Percentiles rank a stretch among this genome's conserved stretches.
Conservation (phyloP, 2,329 filamentous ascomycete species). For the Daldinia sp. region DNA sequence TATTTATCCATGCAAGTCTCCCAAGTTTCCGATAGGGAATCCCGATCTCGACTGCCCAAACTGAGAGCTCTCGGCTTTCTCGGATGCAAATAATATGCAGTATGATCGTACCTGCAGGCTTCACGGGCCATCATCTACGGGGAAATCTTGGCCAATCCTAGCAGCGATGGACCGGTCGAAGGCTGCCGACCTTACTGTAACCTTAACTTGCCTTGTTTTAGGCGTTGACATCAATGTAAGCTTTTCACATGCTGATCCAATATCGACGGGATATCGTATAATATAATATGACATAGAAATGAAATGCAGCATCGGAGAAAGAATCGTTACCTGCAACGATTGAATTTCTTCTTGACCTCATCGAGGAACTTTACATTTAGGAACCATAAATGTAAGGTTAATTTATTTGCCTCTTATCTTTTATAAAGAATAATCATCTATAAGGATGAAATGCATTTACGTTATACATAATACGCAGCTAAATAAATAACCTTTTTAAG, state of each 20-base stretch:
- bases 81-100: constrained; percentile 8
- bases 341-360: too few species aligned
- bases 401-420: neutral
- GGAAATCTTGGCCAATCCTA: constrained; percentile 25
- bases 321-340: too few species aligned
- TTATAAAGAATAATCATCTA: neutral
- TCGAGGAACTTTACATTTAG: too few species aligned
- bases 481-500: constrained; percentile 24
- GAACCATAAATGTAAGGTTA: neutral
- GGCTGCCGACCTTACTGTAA: constrained; percentile 13
- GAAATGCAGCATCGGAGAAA: neutral
- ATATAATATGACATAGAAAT: neutral
- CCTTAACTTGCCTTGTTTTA: constrained; percentile 5
- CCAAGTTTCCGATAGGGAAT: neutral
- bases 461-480: neutral
- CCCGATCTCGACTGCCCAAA: too few species aligned
- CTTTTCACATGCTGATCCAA: constrained; percentile 18
- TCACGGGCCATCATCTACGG: constrained; percentile 14
- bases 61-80: neutral
- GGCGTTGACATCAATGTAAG: constrained; percentile 1
- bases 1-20: neutral
- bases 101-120: constrained; percentile 30
- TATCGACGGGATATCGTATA: neutral
- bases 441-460: neutral
- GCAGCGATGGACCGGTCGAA: constrained; percentile 7